A percentile compares a stretch with the other conserved stretches of the same genome.
Evolutionary conservation across 169 alveolate genomes (phyloP).

Genomic region (Babesia divergens): DNA sequence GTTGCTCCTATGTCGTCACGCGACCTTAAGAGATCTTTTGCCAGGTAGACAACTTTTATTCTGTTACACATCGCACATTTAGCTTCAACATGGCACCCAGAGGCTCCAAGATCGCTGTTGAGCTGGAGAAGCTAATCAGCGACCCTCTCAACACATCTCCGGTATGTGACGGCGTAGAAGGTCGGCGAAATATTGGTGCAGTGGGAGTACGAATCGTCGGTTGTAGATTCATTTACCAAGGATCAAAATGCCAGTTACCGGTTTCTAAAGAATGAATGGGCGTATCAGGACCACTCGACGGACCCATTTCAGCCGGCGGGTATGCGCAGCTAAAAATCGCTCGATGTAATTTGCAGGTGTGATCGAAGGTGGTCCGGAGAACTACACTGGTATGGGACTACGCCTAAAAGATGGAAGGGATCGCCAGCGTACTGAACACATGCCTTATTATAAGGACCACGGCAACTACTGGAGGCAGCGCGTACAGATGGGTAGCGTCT

Average conservation of each 20-base stretch:
- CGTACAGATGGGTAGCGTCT: slow-evolving; percentile 53
- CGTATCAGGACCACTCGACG: slow-evolving; percentile 66
- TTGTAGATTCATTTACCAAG: slow-evolving; percentile 63
- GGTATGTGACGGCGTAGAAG: slow-evolving; percentile 34
- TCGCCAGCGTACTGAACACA: slow-evolving; percentile 67
- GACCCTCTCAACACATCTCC: slow-evolving; percentile 61
- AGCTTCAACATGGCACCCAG: slow-evolving; percentile 60
- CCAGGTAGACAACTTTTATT: not conserved
- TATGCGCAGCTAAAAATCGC: not conserved
- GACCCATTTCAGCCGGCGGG: slow-evolving; percentile 76
- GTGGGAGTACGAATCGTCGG: slow-evolving; percentile 72
- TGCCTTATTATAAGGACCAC: slow-evolving; percentile 73
- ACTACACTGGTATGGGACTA: slow-evolving; percentile 77
- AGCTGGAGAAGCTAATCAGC: slow-evolving; percentile 11
- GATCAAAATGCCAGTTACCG: slow-evolving; percentile 55
- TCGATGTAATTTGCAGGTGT: slow-evolving; percentile 33
- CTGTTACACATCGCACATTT: not conserved
- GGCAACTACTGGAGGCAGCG: slow-evolving; percentile 70
- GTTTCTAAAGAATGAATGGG: slow-evolving; percentile 76
- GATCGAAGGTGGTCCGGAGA: slow-evolving; percentile 74
- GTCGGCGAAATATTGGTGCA: slow-evolving; percentile 32
- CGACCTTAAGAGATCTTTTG: not conserved
- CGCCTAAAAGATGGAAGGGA: slow-evolving; percentile 67
- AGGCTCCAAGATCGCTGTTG: slow-evolving; percentile 41
- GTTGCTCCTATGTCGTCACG: not conserved